A percentile compares a stretch with the other conserved stretches of the same genome.
phyloP scores from a whole-genome alignment of 257 asterid genomes.

The Plectranthus barbatus region DNA sequence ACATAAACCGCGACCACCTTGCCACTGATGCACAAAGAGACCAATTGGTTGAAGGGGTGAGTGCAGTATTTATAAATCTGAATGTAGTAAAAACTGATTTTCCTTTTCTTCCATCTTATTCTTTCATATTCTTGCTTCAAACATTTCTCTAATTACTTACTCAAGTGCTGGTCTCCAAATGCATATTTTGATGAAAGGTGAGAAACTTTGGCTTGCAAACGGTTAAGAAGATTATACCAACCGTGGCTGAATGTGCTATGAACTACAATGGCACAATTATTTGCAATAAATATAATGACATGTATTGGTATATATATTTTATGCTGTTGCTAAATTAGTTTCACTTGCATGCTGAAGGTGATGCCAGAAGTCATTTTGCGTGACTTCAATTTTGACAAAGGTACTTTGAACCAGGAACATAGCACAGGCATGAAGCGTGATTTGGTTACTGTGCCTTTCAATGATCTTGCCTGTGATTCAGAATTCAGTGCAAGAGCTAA shows the following conservation, averaged over 20 bases:
- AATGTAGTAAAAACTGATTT: too few relatives aligned
- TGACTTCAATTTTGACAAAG: conserved; percentile 18
- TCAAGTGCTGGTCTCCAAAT: not conserved
- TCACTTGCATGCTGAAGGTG: conserved; percentile 30
- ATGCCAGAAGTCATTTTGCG: conserved; percentile 13
- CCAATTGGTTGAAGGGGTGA: conserved; percentile 36
- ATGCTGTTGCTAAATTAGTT: not conserved
- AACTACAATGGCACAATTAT: not conserved
- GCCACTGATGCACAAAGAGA: conserved; percentile 8
- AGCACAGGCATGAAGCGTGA: conserved; percentile 19
- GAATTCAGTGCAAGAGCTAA: not conserved
- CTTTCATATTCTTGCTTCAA: too few relatives aligned
- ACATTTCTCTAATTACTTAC: too few relatives aligned
- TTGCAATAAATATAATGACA: not conserved
- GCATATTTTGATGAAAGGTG: not conserved
- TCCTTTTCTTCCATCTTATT: too few relatives aligned
- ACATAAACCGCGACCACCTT: conserved; percentile 2
- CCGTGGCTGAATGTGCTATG: not conserved
- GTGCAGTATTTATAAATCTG: conserved; percentile 13
- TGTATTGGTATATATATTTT: not conserved
- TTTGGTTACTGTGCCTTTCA: not conserved
- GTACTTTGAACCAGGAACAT: not conserved
- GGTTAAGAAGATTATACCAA: too few relatives aligned
- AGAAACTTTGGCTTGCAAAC: too few relatives aligned
- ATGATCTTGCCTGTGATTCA: conserved; percentile 2